Evolutionary conservation across 2,329 filamentous ascomycete species (phyloP).

Genomic region (Malbranchea cinnamomea): DNA sequence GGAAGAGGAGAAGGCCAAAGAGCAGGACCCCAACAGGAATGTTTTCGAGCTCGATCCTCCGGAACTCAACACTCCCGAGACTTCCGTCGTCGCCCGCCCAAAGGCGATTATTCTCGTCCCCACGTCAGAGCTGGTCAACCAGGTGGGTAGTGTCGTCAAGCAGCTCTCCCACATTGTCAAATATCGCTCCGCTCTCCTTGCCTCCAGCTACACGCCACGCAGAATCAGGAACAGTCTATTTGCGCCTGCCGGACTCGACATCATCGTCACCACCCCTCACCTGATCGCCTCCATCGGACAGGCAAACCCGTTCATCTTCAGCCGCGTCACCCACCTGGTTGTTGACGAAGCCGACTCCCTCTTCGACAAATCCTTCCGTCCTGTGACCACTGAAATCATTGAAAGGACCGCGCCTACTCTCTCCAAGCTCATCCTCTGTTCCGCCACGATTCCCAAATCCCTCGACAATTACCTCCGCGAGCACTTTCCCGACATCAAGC

Average conservation of each 20-base stretch:
- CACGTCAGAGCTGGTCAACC: conserved; percentile 78
- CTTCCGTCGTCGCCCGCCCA: conserved; percentile 60
- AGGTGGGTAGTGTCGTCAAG: conserved; percentile 72
- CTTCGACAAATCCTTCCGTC: conserved; percentile 81
- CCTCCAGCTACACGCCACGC: conserved; percentile 57
- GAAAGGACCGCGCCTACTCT: conserved; percentile 69
- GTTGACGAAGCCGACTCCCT: conserved; percentile 94
- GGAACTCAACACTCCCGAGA: conserved; percentile 50
- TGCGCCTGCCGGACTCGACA: conserved; percentile 63
- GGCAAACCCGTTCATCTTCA: conserved; percentile 79
- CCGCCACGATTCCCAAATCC: conserved; percentile 82
- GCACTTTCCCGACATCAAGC: conserved; percentile 66
- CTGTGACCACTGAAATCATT: conserved; percentile 67
- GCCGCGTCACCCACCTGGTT: conserved; percentile 76
- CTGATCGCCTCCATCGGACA: conserved; percentile 77
- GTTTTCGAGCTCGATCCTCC: conserved; percentile 47
- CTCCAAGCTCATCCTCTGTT: conserved; percentile 80
- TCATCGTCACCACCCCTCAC: conserved; percentile 79
- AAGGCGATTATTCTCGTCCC: conserved; percentile 77
- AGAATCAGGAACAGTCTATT: conserved; percentile 79
- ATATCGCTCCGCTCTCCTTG: conserved; percentile 71
- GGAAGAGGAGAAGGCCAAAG: conserved; percentile 42
- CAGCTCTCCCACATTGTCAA: conserved; percentile 71
- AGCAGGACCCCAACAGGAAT: conserved; percentile 41
- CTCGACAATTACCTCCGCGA: conserved; percentile 73